Percentiles rank a stretch among this genome's conserved stretches.
Evolutionary conservation across 495 filamentous ascomycete genomes (phyloP).

Genomic region (Aspergillus nidulans): DNA sequence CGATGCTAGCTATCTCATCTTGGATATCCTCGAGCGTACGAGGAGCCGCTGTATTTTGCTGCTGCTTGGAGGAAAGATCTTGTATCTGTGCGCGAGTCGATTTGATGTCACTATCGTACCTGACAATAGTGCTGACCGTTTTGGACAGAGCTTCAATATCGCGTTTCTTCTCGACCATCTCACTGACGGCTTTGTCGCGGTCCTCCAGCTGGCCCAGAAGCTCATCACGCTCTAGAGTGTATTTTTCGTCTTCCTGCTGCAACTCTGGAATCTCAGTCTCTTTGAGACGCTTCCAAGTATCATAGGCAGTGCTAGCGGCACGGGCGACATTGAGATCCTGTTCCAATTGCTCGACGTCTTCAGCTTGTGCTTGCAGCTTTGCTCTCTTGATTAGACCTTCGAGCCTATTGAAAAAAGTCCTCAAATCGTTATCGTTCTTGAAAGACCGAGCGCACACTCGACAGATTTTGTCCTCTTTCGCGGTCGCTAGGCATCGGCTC

Average conservation of each 20-base stretch:
- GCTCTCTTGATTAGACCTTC: constrained; percentile 54
- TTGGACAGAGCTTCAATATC: constrained; percentile 73
- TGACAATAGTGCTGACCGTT: constrained; percentile 70
- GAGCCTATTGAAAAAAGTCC: constrained; percentile 57
- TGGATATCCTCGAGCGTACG: constrained; percentile 81
- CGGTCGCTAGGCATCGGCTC: constrained; percentile 51
- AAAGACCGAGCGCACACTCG: constrained; percentile 65
- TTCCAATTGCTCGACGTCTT: constrained; percentile 49
- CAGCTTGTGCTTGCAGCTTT: constrained; percentile 47
- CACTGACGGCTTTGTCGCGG: constrained; percentile 64
- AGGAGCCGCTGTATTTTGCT: constrained; percentile 55
- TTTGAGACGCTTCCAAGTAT: constrained; percentile 65
- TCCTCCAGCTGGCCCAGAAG: constrained; percentile 66
- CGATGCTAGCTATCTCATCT: constrained; percentile 60
- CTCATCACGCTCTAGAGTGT: constrained; percentile 50
- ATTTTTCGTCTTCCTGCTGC: constrained; percentile 53
- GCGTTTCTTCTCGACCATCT: constrained; percentile 58
- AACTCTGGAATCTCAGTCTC: constrained; percentile 67
- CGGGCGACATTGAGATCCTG: constrained; percentile 53
- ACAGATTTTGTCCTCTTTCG: constrained; percentile 61
- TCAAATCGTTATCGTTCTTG: constrained; percentile 51
- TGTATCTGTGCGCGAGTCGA: constrained; percentile 66
- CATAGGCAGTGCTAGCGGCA: constrained; percentile 60
- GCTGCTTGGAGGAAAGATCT: constrained; percentile 66
- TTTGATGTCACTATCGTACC: constrained; percentile 65